Base-by-base conservation (phyloP, 2,329 filamentous ascomycete species). In the Dactylellina cionopaga region DNA sequence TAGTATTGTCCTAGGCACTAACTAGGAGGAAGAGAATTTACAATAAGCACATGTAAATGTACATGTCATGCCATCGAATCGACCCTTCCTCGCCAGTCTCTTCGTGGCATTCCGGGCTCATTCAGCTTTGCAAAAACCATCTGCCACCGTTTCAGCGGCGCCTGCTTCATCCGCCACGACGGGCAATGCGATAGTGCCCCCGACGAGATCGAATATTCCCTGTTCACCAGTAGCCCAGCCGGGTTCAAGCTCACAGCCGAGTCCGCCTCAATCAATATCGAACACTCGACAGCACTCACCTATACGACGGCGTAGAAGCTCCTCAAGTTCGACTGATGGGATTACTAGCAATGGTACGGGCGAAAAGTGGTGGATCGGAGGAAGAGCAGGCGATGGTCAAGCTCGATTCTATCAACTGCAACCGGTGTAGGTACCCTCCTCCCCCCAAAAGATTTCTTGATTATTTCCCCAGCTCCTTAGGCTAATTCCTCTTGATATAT, bases 101-200 rank as follows among this genome's bases (percentile, higher is more conserved):
- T 84, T 90, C 74, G 85, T 88, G 49, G 87, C 87, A 74, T 90
- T 90, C 78, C 84, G 88, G 55, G 86, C 88, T 54, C 87, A 89
- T 77, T 87, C 87, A 41, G 82, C 84, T 63, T 83, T 85, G 24
- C 82, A 86, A 75, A 88, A 88, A 77, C 81, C 86, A 22, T 82
- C 85, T 9, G 80, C 81, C n/a, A 29, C 41, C 5, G 19, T 29
- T 9, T 9, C 19, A 5, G 27, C 56, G 1, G 22, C 52, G 6
- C 44, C 37, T 60, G 37, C 64, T 25, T 54, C 74, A 71, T 24
- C 51, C 74, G 29, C 70, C 77, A 10, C 74, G 78, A 13, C 75
- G 77, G 13, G 74, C 78, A 11, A 66, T 78, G 51, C 66, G 22
- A 56, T 64, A 44, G 56, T 58, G 19, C 65, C 68, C 25, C 56